Percentiles rank a stretch among this genome's conserved stretches.
These are phyloP conservation scores for Houttuynia cordata DNA, from an alignment of 164 flowering plant species.

Conservation along the genomic window DNA sequence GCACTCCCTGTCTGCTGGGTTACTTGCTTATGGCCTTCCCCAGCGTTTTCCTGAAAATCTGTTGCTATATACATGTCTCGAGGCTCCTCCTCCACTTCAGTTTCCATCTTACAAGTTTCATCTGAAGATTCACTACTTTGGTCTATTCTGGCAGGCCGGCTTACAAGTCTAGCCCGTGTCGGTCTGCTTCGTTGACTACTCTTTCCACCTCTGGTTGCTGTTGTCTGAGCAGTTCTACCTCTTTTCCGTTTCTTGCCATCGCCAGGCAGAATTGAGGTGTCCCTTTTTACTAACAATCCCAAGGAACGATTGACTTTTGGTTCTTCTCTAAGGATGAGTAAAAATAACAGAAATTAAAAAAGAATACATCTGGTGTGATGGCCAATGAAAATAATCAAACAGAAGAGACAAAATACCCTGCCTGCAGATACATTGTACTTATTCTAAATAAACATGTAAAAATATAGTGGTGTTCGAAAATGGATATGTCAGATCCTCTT, in stretches of 20 bases:
- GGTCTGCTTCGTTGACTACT: conserved; percentile 27
- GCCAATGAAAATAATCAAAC: conserved; percentile 1
- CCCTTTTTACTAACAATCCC: conserved; percentile 4
- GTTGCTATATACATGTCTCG: background rate
- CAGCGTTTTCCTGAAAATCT: background rate
- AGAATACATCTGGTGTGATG: too few species aligned
- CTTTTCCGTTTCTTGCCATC: conserved; percentile 29
- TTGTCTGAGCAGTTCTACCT: conserved; percentile 7
- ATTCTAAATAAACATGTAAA: background rate
- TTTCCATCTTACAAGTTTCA: conserved; percentile 5
- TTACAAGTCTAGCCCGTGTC: conserved; percentile 27
- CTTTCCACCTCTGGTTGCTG: conserved; percentile 22
- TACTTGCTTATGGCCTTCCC: background rate
- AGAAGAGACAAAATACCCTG: background rate
- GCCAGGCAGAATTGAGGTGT: conserved; percentile 9
- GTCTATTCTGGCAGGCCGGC: conserved; percentile 36
- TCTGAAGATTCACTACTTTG: conserved; percentile 24
- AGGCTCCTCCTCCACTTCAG: conserved; percentile 5
- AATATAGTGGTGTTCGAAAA: background rate
- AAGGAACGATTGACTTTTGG: background rate
- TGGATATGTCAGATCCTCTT: background rate
- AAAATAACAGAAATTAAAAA: too few species aligned
- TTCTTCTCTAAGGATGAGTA: too few species aligned
- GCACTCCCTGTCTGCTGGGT: background rate
- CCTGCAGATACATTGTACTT: background rate